A percentile compares a stretch with the other conserved stretches of the same genome.
phyloP scores from a whole-genome alignment of 2,329 filamentous ascomycete genomes.

The Stagonosporopsis rhizophila region DNA sequence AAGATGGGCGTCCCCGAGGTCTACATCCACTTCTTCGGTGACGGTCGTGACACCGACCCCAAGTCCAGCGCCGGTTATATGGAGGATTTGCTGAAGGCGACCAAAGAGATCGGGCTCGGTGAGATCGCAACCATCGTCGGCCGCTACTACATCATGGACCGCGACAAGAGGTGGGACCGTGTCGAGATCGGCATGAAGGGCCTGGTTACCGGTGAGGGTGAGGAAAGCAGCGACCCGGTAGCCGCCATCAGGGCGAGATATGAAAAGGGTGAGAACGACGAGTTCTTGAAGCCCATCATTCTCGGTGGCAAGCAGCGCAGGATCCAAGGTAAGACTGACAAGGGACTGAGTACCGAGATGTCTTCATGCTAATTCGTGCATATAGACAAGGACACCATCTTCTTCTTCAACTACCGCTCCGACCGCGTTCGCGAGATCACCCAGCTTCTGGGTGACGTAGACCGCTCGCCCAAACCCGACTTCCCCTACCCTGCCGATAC shows the following conservation, averaged over 20 bases:
- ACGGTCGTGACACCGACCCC: conserved; percentile 96
- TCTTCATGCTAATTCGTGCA: conserved; percentile 35
- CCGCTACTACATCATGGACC: conserved; percentile 98
- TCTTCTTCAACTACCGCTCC: conserved; percentile 99
- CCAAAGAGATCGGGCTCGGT: conserved; percentile 83
- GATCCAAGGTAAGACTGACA: conserved; percentile 71
- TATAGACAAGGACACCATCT: conserved; percentile 86
- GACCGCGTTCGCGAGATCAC: conserved; percentile 97
- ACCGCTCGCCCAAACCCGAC: conserved; percentile 87
- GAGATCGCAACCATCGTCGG: conserved; percentile 93
- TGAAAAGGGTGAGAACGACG: conserved; percentile 86
- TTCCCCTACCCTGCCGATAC: conserved; percentile 94
- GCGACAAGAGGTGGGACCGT: conserved; percentile 98
- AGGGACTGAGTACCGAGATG: conserved; percentile 36
- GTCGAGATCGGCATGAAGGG: conserved; percentile 90
- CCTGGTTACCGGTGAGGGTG: conserved; percentile 83
- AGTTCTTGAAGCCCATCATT: conserved; percentile 98
- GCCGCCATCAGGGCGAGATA: conserved; percentile 88
- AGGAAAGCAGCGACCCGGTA: conserved; percentile 83
- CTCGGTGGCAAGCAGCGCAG: conserved; percentile 84
- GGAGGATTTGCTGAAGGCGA: conserved; percentile 80
- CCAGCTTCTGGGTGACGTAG: conserved; percentile 88
- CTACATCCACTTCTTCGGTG: conserved; percentile 98
- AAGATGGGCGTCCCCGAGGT: conserved; percentile 85
- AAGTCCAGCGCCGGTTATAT: conserved; percentile 91